A percentile compares a stretch with the other conserved stretches of the same genome.
These are phyloP conservation scores for Nannochloris sp. DNA, from an alignment of 139 green algal species.

Conservation along the genomic window DNA sequence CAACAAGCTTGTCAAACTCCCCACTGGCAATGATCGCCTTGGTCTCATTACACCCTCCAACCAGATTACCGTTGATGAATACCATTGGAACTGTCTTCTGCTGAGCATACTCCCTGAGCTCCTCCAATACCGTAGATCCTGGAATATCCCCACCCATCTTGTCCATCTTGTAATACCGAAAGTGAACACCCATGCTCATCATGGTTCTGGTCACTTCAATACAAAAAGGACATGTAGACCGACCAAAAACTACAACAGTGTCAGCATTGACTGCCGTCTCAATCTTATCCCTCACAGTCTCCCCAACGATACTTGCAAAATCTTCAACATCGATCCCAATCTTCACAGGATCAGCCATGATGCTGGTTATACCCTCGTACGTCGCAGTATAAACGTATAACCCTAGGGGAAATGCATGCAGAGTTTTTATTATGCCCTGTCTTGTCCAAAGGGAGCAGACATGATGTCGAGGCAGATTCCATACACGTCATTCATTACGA, in stretches of 20 bases:
- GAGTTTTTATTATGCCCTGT: too few relatives aligned
- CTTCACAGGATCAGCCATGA: too few relatives aligned
- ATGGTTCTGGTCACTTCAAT: constrained; percentile 24
- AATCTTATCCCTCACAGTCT: constrained; percentile 12
- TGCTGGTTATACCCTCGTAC: too few relatives aligned
- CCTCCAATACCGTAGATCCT: constrained; percentile 9
- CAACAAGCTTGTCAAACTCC: constrained; percentile 26
- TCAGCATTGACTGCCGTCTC: constrained; percentile 5
- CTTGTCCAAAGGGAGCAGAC: too few relatives aligned
- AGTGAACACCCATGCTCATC: background rate
- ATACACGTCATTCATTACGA: too few relatives aligned
- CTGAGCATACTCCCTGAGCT: constrained; percentile 25
- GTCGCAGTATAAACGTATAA: too few relatives aligned
- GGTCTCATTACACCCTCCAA: constrained; percentile 36
- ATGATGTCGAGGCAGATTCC: too few relatives aligned
- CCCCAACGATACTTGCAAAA: constrained; percentile 7
- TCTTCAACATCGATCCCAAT: constrained; percentile 3
- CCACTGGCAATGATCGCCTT: constrained; percentile 26
- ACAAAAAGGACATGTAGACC: constrained; percentile 29
- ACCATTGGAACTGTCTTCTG: constrained; percentile 38
- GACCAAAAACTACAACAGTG: constrained; percentile 25
- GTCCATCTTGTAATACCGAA: constrained; percentile 23
- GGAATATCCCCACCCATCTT: background rate
- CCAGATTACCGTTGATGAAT: constrained; percentile 21
- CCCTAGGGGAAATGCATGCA: too few relatives aligned